Conservation (phyloP, 169 alveolate species). For the Eimeria zaria region DNA sequence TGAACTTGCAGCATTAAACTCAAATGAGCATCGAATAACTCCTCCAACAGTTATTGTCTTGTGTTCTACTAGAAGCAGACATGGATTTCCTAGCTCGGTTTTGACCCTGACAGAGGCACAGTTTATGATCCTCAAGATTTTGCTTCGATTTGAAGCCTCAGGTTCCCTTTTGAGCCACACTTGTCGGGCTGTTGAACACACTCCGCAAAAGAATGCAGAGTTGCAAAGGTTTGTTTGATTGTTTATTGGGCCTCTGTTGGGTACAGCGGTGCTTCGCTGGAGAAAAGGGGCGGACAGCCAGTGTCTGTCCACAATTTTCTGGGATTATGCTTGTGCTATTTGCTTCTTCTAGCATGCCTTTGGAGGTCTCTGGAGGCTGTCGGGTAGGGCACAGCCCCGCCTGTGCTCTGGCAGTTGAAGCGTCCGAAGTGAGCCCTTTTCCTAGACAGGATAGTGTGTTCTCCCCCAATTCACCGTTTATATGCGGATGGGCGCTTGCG, state of each 20-base stretch:
- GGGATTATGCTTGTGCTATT: neutral
- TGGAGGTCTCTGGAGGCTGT: neutral
- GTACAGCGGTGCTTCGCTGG: slow-evolving; percentile 25
- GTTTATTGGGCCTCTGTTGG: neutral
- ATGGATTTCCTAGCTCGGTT: neutral
- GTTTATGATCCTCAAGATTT: neutral
- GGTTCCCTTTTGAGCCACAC: neutral
- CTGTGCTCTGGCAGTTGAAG: neutral
- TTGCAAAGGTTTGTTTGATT: slow-evolving; percentile 5
- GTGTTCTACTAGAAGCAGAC: neutral
- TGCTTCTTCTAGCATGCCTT: neutral
- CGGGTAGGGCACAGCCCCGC: neutral
- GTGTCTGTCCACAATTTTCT: neutral
- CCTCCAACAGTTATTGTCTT: neutral
- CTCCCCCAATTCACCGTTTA: neutral
- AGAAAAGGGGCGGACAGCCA: neutral
- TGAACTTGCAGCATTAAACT: neutral
- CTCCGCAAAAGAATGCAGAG: slow-evolving; percentile 41
- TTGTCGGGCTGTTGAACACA: slow-evolving; percentile 12
- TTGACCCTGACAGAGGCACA: neutral
- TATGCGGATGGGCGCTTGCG: slow-evolving; percentile 28
- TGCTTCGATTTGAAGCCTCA: neutral
- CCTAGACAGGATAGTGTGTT: no score
- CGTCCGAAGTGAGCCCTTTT: neutral
- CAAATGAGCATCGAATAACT: neutral